Percentiles rank a stretch among this genome's conserved stretches.
Conservation (phyloP, 441 rosid genomes). For the Erysimum pusillum region DNA sequence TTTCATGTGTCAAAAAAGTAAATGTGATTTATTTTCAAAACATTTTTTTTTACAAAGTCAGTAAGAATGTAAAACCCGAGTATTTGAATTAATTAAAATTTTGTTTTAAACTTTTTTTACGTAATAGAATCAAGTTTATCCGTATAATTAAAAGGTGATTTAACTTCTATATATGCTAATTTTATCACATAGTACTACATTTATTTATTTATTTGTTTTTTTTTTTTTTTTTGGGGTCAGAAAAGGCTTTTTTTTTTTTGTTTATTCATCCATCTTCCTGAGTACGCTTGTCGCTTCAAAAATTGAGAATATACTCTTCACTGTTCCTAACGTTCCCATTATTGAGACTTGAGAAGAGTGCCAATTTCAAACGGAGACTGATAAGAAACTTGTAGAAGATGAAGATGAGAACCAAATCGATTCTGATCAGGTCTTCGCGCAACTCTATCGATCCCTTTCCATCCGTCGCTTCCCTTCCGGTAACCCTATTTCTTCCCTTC, state of each 20-base stretch:
- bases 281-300: slow-evolving; percentile 10
- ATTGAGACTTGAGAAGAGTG: neutral
- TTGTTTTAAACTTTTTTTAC: neutral
- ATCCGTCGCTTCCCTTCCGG: slow-evolving; percentile 27
- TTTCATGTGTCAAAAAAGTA: neutral
- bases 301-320: slow-evolving; percentile 14
- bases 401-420: slow-evolving; percentile 36
- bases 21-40: neutral
- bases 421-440: slow-evolving; percentile 29
- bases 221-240: neutral
- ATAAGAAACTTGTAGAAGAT: slow-evolving; percentile 17
- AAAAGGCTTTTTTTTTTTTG: neutral
- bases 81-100: neutral
- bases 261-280: slow-evolving; percentile 14
- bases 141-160: neutral
- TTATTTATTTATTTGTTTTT: neutral
- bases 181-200: neutral
- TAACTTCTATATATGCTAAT: neutral
- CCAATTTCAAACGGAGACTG: slow-evolving; percentile 23
- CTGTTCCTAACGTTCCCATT: neutral
- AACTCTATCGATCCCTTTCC: slow-evolving; percentile 20
- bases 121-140: neutral
- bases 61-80: neutral
- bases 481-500: slow-evolving; percentile 15
- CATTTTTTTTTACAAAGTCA: neutral